Base-by-base conservation (phyloP, 306 rosid genomes). In the Cucumis hystrix region DNA sequence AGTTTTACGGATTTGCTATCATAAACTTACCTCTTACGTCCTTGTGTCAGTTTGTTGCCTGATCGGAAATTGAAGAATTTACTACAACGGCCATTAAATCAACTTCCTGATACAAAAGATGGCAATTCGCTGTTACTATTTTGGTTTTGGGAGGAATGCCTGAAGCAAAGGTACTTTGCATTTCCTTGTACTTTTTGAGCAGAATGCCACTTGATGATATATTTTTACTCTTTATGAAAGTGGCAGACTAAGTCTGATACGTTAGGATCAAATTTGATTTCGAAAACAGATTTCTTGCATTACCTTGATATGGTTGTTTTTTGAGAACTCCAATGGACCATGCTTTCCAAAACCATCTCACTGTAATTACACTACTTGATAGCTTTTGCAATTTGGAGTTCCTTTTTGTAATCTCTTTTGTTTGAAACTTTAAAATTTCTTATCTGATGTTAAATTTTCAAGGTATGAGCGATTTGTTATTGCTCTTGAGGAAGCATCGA, bases 81-180 rank as follows among this genome's bases (percentile, higher is more conserved):
- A 80, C 77, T 92, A 76, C 96, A 89, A 74, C 84, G 83, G 68
- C 93, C 98, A 0, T 64, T 95, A 55, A 84, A 89, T 81, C 84
- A 80, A 76, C 55, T 91, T 82, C 97, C 92, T 2, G 98, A 95
- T 73, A 92, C 86, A 61, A 95, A 89, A 80, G 99, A 95, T 79
- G 99, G 99, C 37, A 68, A 92, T 80, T 92, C 98, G 74, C 97
- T 95, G 72, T 86, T 95, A 35, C 93, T 95, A 56, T 86, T 92
- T 75, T 95, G 99, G 98, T 91, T 87, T 74, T 95, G 96, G 96
- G 99, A 95, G 81, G 99, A 95, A 66, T 92, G 96, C 83, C 82
- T 95, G 91, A 95, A 95, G 89, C 92, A 88, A 83, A 92, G 99
- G 99, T 91, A 89, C 33, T 61, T 56, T 25, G n/a, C 69, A 60